Base-by-base conservation (phyloP, 805 yeast species). In the Cyberlindnera americana region DNA sequence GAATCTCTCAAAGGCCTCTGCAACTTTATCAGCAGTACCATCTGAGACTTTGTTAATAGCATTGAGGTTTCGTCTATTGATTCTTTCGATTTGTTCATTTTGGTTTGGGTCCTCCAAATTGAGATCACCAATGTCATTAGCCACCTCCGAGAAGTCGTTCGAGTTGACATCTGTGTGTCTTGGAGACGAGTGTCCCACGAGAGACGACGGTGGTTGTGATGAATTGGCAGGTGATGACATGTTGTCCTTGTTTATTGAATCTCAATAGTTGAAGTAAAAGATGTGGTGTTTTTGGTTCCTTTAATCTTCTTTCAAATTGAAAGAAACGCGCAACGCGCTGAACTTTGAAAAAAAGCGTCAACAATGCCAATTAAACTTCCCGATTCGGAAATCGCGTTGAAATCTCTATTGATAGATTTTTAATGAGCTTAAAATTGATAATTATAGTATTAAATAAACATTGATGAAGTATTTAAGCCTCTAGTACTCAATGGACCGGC, bases 21-120 rank as follows among this genome's bases (percentile, higher is more conserved):
- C 77, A 14, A 93, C 97, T 52, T 87, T 87, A 59, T 90, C 97
- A 43, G 96, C 97, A 3, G 96, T 88, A 33, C 79, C 78, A 66
- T 93, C 99, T 19, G 77, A 77, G 19, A 93, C 96, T 57, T 84
- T 87, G 19, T 95, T 89, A 38, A 91, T 86, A 19, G 79, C 78
- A 43, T 76, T 70, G 43, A 81, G 67, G 44, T 77, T 75, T 54
- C 82, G 73, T 65, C 83, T 72, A 53, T 73, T 65, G 44, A 69
- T 56, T 22, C 65, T 50, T 18, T 61, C 60, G 1, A 54, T 41
- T 17, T 16, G 47, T 4, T 28, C 41, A 25, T 49, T 50, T 5
- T 19, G 45, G 10, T 46, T 42, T 9, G 36, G 39, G 3, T 32
- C 49, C 17, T 36, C 40, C 11, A 38, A 16, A 36, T 37, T 37